Base-by-base conservation (phyloP, 352 stramenopile genomes). In the Pythium chondricola region DNA sequence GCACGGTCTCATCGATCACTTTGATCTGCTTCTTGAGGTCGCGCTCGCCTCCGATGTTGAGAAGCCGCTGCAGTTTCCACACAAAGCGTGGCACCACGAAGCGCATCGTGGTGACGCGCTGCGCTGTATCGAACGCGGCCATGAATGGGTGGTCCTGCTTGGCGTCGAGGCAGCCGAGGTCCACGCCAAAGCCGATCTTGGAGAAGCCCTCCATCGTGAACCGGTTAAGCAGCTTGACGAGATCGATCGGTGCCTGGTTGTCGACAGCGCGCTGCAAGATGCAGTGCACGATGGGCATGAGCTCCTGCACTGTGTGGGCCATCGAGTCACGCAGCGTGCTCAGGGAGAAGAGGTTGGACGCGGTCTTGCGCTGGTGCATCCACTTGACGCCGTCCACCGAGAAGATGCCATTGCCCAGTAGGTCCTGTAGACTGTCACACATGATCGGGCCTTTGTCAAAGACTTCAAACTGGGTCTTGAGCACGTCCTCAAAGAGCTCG, bases 31-130 rank as follows among this genome's bases (percentile, higher is more conserved):
- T 26, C 20, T 33, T 40, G 0, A 64, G 22, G 31, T 60, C 18
- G 18, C 7, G 16, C 39, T 67, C 59, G 9, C 6, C 31, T 2
- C 54, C 56, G 6, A 67, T 27, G 2, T 55, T 10, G 0, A 67
- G 25, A 43, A 36, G 61, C 4, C 44, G 27, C 33, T 48, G 46
- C 5, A 56, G 9, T 38, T 80, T 85, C 72, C 72, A 83, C 40
- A 69, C 61, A 58, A 59, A 79, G 21, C 52, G 55, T 0, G 73
- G 69, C 29, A 49, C 38, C 0, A 53, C 27, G 20, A 63, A 64
- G 2, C 59, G 53, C 6, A 57, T 10, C 2, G 38, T 45, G 9
- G 33, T 18, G 21, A 49, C 37, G 0, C 46, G 41, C 24, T 63
- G 56, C 0, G 37, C 48, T 0, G 17, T 27, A 40, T 67, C 59